These are phyloP conservation scores for Neurospora sp. DNA, from an alignment of 495 filamentous ascomycete species.

Conservation along the genomic window DNA sequence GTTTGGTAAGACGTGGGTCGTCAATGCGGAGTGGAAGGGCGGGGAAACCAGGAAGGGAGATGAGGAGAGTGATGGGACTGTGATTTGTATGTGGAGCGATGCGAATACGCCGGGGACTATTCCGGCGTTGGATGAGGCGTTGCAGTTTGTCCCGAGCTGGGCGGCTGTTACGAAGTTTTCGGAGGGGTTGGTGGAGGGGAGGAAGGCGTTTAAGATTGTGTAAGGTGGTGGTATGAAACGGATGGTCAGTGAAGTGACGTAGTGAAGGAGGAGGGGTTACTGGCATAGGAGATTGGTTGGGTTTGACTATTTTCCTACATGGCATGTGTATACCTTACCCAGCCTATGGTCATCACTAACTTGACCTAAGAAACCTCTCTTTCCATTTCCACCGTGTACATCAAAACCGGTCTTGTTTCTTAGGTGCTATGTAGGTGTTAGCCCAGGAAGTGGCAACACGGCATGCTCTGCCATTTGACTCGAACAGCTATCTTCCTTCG, in stretches of 20 bases:
- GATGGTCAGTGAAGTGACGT: background rate
- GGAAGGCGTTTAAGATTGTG: constrained; percentile 27
- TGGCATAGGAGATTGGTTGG: background rate
- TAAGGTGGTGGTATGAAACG: background rate
- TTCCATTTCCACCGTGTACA: background rate
- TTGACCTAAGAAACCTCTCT: background rate
- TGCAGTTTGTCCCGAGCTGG: constrained; percentile 69
- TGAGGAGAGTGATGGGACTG: constrained; percentile 49
- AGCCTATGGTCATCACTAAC: background rate
- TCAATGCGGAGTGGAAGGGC: constrained; percentile 60
- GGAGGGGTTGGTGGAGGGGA: constrained; percentile 75
- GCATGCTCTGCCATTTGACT: background rate
- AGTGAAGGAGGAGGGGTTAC: background rate
- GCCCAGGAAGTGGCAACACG: background rate
- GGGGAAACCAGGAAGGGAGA: constrained; percentile 8
- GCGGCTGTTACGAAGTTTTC: constrained; percentile 59
- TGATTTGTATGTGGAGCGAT: constrained; percentile 85
- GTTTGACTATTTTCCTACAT: background rate
- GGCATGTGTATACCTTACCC: background rate
- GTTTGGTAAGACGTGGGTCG: constrained; percentile 65
- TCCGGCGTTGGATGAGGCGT: constrained; percentile 76
- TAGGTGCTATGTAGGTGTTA: background rate
- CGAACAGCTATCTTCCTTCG: background rate
- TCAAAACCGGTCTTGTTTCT: background rate
- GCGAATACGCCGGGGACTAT: constrained; percentile 60